Conservation (phyloP, 1,284 basidiomycete genomes). For the Psilocybe mexicana region DNA sequence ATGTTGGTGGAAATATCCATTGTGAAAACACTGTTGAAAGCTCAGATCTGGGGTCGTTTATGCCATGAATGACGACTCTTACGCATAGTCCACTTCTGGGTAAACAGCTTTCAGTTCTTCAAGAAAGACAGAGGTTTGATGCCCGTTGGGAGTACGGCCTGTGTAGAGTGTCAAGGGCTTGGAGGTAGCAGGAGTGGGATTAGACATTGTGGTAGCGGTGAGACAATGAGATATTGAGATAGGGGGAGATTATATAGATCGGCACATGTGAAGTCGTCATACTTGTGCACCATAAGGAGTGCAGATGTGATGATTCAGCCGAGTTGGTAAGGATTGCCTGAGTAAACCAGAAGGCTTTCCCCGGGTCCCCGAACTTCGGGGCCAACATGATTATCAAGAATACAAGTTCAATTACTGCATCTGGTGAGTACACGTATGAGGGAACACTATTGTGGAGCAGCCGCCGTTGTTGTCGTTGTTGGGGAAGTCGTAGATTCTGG, state of each 20-base stretch:
- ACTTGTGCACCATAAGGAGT: not conserved
- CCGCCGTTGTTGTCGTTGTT: not conserved
- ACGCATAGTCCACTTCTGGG: conserved; percentile 61
- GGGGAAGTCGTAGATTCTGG: not conserved
- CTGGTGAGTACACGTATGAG: not conserved
- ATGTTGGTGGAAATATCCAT: conserved; percentile 47
- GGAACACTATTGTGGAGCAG: not conserved
- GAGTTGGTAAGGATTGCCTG: not conserved
- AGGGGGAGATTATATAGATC: not conserved
- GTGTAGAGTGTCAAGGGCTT: conserved; percentile 68
- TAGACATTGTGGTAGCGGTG: conserved; percentile 14
- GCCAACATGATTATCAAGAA: too few relatives aligned
- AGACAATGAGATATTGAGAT: not conserved
- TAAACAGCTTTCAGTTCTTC: conserved; percentile 72
- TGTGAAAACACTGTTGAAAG: conserved; percentile 38
- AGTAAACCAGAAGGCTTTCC: not conserved
- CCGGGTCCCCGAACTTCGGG: not conserved
- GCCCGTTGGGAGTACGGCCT: conserved; percentile 67
- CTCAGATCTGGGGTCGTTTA: not conserved
- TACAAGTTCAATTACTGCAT: not conserved
- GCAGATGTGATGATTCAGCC: not conserved
- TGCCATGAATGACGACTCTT: conserved; percentile 16
- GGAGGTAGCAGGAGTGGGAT: conserved; percentile 21
- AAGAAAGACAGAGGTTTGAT: conserved; percentile 60
- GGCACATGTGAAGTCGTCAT: not conserved